These are phyloP conservation scores for Geum urbanum DNA, from an alignment of 306 rosid genomes.

Conservation along the genomic window DNA sequence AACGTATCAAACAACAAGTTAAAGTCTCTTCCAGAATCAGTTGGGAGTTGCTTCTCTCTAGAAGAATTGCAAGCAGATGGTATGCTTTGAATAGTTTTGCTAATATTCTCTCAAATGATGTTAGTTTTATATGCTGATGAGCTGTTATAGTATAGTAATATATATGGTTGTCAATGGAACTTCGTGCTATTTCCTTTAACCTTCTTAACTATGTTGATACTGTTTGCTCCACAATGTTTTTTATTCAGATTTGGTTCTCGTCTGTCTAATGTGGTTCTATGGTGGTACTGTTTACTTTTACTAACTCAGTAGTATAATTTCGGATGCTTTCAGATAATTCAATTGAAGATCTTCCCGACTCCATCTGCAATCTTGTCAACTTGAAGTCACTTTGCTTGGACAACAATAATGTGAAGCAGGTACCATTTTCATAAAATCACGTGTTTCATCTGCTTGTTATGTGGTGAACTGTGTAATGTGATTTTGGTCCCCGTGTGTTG, in stretches of 20 bases:
- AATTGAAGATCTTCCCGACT: conserved; percentile 74
- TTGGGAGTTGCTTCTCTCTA: conserved; percentile 88
- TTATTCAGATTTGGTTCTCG: neutral
- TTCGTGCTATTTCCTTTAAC: neutral
- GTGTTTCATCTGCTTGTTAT: neutral
- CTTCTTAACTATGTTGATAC: neutral
- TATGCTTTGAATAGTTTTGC: conserved; percentile 21
- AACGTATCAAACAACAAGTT: conserved; percentile 81
- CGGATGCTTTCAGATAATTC: conserved; percentile 66
- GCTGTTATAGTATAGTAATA: neutral
- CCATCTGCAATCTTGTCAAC: conserved; percentile 79
- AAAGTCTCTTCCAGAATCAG: conserved; percentile 82
- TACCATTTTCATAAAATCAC: conserved; percentile 8
- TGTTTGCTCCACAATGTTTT: neutral
- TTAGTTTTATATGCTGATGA: neutral
- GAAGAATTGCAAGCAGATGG: conserved; percentile 97
- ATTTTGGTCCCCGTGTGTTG: neutral
- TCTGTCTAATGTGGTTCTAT: neutral
- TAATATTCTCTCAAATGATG: conserved; percentile 6
- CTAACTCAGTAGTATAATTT: conserved; percentile 19
- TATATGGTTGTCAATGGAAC: neutral
- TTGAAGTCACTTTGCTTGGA: conserved; percentile 78
- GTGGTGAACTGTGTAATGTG: neutral
- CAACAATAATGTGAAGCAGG: conserved; percentile 84
- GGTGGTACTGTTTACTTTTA: neutral